These are phyloP conservation scores for Penicillium capsulatum DNA, from an alignment of 2,329 filamentous ascomycete species.

Conservation along the genomic window DNA sequence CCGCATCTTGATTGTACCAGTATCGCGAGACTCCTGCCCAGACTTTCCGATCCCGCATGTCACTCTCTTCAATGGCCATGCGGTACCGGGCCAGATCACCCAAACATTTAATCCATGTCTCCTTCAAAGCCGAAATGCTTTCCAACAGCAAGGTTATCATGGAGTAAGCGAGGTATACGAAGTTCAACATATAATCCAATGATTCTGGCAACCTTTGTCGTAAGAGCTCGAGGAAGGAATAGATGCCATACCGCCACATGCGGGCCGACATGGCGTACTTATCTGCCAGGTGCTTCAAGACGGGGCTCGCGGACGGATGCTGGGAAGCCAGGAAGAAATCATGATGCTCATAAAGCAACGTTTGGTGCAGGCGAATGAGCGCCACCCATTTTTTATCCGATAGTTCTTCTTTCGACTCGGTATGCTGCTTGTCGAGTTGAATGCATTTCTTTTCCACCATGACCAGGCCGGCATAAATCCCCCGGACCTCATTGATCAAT, in stretches of 20 bases:
- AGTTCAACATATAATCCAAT: constrained; percentile 83
- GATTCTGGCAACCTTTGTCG: constrained; percentile 70
- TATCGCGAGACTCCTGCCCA: constrained; percentile 77
- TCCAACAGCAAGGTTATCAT: constrained; percentile 87
- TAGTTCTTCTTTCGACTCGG: constrained; percentile 31
- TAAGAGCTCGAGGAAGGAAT: constrained; percentile 74
- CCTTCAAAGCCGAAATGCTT: constrained; percentile 74
- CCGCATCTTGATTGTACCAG: constrained; percentile 82
- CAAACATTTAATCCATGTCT: constrained; percentile 91
- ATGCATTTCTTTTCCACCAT: constrained; percentile 88
- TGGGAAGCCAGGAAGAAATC: constrained; percentile 85
- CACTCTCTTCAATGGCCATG: constrained; percentile 87
- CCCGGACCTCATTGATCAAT: constrained; percentile 66
- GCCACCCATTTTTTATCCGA: constrained; percentile 70
- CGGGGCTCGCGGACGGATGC: constrained; percentile 70
- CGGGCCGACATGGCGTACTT: constrained; percentile 89
- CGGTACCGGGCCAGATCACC: constrained; percentile 80
- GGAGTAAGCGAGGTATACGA: constrained; percentile 85
- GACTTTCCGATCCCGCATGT: constrained; percentile 67
- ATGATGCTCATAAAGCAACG: constrained; percentile 74
- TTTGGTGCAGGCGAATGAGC: constrained; percentile 77
- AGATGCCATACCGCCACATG: constrained; percentile 93
- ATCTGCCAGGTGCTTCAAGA: constrained; percentile 63
- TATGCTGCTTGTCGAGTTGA: constrained; percentile 66
- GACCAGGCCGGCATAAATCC: constrained; percentile 67